These are phyloP conservation scores for Hawksworthiomyces lignivorus DNA, from an alignment of 2,329 filamentous ascomycete species.

Conservation along the genomic window DNA sequence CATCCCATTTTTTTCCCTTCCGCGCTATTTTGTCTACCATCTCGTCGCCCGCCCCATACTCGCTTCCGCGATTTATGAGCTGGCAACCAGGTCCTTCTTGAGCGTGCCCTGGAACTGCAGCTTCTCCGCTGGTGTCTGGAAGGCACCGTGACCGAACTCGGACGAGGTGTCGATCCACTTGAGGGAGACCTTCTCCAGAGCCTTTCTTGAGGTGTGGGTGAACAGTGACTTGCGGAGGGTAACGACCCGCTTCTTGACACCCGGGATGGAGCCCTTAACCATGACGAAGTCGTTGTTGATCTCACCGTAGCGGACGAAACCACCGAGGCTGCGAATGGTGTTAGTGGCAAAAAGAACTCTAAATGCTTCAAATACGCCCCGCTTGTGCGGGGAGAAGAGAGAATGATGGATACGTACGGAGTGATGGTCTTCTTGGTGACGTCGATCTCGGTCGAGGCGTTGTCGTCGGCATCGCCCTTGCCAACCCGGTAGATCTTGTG, in stretches of 20 bases:
- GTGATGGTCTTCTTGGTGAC: constrained; percentile 99
- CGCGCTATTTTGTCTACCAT: not conserved
- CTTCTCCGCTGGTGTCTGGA: constrained; percentile 98
- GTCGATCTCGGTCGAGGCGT: constrained; percentile 90
- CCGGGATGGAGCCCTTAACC: constrained; percentile 94
- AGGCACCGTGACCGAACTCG: constrained; percentile 99
- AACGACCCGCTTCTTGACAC: constrained; percentile 99
- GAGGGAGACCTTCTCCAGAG: constrained; percentile 98
- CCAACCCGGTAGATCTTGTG: constrained; percentile 99
- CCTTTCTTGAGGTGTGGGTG: constrained; percentile 88
- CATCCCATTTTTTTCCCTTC: no score
- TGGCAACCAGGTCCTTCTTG: constrained; percentile 82
- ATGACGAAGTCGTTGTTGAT: constrained; percentile 98
- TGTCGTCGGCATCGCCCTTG: constrained; percentile 83
- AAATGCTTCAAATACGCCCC: no score
- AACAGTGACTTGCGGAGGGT: constrained; percentile 99
- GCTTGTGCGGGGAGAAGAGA: no score
- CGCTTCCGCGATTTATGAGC: constrained; percentile 26
- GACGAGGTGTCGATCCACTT: constrained; percentile 99
- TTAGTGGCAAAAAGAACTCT: constrained; percentile 8
- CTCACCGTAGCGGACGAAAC: constrained; percentile 98
- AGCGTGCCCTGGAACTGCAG: constrained; percentile 93
- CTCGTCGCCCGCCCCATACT: not conserved
- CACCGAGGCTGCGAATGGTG: constrained; percentile 67
- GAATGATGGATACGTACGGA: constrained; percentile 64